Percentiles rank a stretch among this genome's conserved stretches.
These are phyloP conservation scores for Draba incana DNA, from an alignment of 345 rosid genomes.

Conservation along the genomic window DNA sequence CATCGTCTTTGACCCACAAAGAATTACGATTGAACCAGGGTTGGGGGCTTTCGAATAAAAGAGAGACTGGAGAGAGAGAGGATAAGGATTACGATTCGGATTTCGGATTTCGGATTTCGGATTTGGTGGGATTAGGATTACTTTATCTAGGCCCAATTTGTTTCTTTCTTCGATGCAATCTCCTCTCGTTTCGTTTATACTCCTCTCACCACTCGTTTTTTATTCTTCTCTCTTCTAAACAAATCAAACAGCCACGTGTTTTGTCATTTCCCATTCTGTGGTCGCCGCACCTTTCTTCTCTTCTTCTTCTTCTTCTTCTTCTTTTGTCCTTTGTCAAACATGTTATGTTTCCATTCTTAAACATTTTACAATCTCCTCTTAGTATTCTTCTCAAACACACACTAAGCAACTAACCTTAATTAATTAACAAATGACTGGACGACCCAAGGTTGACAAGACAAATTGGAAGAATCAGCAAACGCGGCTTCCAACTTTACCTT, in stretches of 20 bases:
- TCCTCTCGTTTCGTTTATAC: background rate
- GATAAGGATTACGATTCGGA: conserved; percentile 79
- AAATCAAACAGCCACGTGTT: conserved; percentile 11
- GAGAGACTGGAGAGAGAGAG: conserved; percentile 20
- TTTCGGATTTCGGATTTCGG: conserved; percentile 60
- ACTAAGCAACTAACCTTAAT: background rate
- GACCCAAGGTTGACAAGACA: background rate
- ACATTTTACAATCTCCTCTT: too few relatives aligned
- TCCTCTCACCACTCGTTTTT: background rate
- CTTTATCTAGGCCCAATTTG: conserved; percentile 55
- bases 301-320: background rate
- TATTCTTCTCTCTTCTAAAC: too few relatives aligned
- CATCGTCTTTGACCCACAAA: conserved; percentile 41
- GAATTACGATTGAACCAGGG: conserved; percentile 48
- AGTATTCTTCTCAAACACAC: background rate
- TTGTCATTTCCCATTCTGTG: conserved; percentile 12
- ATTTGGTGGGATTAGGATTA: conserved; percentile 60
- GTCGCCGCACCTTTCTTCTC: conserved; percentile 29
- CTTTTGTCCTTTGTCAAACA: background rate
- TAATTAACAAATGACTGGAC: background rate
- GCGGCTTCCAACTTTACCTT: conserved; percentile 21
- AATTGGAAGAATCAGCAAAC: background rate
- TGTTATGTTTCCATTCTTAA: background rate
- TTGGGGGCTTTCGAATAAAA: conserved; percentile 18
- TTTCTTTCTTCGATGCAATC: conserved; percentile 21